Conservation (phyloP, 2,329 filamentous ascomycete species). For the Lachnellula suecica region DNA sequence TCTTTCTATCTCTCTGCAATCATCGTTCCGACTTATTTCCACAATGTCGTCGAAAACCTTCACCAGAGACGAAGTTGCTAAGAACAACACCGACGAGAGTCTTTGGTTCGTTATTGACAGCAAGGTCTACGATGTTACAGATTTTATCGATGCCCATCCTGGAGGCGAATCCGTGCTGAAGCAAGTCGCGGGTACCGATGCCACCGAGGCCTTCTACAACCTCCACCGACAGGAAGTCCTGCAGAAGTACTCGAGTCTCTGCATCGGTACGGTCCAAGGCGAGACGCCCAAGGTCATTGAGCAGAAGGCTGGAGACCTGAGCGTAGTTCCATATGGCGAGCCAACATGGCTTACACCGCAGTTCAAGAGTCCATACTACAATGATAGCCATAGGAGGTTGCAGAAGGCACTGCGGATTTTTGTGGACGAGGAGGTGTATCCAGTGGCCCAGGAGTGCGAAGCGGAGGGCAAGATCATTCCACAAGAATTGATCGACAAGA, state of each 20-base stretch:
- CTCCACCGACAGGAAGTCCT: slow-evolving; percentile 90
- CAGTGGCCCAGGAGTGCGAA: slow-evolving; percentile 77
- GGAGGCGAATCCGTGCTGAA: slow-evolving; percentile 74
- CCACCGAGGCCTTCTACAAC: slow-evolving; percentile 85
- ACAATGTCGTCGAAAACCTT: slow-evolving; percentile 31
- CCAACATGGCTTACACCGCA: slow-evolving; percentile 77
- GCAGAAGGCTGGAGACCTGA: slow-evolving; percentile 69
- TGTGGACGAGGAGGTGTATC: slow-evolving; percentile 67
- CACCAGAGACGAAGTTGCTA: slow-evolving; percentile 66
- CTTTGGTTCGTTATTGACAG: slow-evolving; percentile 85
- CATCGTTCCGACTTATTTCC: not conserved
- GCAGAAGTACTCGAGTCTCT: slow-evolving; percentile 72
- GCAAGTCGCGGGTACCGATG: slow-evolving; percentile 79
- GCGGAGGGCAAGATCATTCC: slow-evolving; percentile 69
- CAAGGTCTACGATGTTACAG: slow-evolving; percentile 82
- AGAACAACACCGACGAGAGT: slow-evolving; percentile 73
- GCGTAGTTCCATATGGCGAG: slow-evolving; percentile 79
- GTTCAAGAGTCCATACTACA: slow-evolving; percentile 81
- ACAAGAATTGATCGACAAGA: slow-evolving; percentile 71
- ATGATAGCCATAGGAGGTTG: slow-evolving; percentile 67
- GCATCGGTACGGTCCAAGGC: slow-evolving; percentile 72
- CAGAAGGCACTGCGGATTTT: slow-evolving; percentile 72
- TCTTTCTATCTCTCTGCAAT: not conserved
- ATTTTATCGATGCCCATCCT: slow-evolving; percentile 83
- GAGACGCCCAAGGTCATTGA: slow-evolving; percentile 75